Conservation (phyloP, 2,329 filamentous ascomycete genomes). For the Sporothrix luriei region DNA sequence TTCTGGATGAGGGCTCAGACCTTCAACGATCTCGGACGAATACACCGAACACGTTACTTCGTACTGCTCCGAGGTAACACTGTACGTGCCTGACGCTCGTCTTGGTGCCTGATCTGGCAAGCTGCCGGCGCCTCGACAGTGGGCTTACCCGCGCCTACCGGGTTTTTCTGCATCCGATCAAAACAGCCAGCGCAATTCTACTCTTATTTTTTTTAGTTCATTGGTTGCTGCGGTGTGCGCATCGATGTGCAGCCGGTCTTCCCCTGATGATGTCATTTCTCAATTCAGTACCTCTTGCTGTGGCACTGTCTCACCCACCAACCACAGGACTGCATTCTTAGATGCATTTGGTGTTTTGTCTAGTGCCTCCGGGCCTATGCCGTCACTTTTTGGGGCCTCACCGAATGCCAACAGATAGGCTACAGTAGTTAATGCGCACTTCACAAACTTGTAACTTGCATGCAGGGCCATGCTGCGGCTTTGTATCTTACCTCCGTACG, state of each 20-base stretch:
- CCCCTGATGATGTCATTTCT: slow-evolving; percentile 25
- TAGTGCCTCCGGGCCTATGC: not conserved
- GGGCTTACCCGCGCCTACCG: no score
- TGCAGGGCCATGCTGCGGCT: not conserved
- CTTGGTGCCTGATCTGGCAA: not conserved
- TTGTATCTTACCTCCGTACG: not conserved
- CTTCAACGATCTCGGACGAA: not conserved
- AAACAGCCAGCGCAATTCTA: no score
- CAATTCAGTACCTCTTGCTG: not conserved
- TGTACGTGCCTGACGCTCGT: slow-evolving; percentile 7
- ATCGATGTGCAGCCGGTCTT: no score
- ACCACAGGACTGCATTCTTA: not conserved
- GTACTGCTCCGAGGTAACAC: no score
- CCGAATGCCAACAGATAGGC: no score
- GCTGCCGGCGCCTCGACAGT: not conserved
- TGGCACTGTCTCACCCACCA: slow-evolving; percentile 17
- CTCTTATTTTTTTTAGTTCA: no score
- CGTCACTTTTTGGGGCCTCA: no score
- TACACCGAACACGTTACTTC: no score
- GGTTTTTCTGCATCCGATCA: no score
- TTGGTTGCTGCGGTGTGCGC: no score
- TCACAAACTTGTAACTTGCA: not conserved
- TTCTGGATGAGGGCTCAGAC: not conserved
- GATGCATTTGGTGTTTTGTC: not conserved
- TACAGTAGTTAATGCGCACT: no score